Base-by-base conservation (phyloP, 2,329 filamentous ascomycete genomes). In the Colletotrichum magnum region DNA sequence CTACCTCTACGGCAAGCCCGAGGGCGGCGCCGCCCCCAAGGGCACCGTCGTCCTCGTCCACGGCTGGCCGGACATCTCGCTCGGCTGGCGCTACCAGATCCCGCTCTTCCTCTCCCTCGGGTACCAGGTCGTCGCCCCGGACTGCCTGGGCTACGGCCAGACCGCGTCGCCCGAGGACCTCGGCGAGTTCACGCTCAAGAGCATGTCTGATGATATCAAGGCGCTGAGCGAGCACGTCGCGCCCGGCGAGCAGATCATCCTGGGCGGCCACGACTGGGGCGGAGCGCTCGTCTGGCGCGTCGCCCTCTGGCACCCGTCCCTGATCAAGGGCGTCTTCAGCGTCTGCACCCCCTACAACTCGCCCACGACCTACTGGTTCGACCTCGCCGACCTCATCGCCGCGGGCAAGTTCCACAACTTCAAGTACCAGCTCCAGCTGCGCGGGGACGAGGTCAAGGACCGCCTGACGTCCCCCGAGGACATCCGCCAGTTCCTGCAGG, bases 241-340 rank as follows among this genome's bases (percentile, higher is more conserved):
- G 32, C 61, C 83, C 77, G 51, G 83, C 79, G 56, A 71, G 69
- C 82, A 82, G 64, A 92, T 97, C 75, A 91, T 98, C 65, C 87
- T 98, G 15, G 94, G 94, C 57, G 95, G 94, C 7, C 95, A 98
- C 82, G 95, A 98, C 81, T 98, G 95, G 93, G 95, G 95, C 78
- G 94, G 93, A 74, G 85, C 87, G 3, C 84, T 95, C 32, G 91
- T 92, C 62, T 97, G 93, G 86, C 89, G 94, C 63, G 82, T 92
- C 66, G 90, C 91, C 15, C 87, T 92, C 71, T 94, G 90, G 87
- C 85, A 94, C 75, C 94, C 93, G 0, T 82, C 90, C 48, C 84
- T 97, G 13, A 84, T 97, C 72, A 87, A 87, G 47, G 91, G 90
- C 74, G 84, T 97, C 70, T 95, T 97, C 83, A 89, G 88, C 73